Evolutionary conservation across 1,139 yeast species (phyloP).

Genomic region (Keqinozyma sinolaborantium): DNA sequence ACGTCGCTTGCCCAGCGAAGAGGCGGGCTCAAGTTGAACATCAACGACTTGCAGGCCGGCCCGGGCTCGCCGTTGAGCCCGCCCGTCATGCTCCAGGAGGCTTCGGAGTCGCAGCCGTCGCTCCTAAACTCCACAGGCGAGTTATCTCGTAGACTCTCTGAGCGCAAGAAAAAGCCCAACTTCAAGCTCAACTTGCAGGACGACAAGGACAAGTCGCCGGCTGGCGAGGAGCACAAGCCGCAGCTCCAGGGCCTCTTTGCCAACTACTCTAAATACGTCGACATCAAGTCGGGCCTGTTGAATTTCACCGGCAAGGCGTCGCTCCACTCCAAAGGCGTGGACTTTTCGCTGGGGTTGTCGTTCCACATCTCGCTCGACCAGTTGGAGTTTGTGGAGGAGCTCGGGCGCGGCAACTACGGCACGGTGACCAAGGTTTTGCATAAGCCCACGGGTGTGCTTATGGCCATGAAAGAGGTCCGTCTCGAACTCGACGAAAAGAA

Average conservation of each 20-base stretch:
- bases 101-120: slow-evolving; percentile 4
- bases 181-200: slow-evolving; percentile 30
- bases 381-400: slow-evolving; percentile 76
- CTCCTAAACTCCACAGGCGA: slow-evolving; percentile 29
- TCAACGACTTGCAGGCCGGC: slow-evolving; percentile 22
- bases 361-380: slow-evolving; percentile 86
- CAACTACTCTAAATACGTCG: slow-evolving; percentile 81
- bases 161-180: slow-evolving; percentile 36
- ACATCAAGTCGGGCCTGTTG: slow-evolving; percentile 85
- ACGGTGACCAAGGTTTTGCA: slow-evolving; percentile 90
- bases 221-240: slow-evolving; percentile 9
- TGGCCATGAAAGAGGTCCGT: slow-evolving; percentile 98
- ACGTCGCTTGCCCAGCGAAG: slow-evolving; percentile 59
- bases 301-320: slow-evolving; percentile 94
- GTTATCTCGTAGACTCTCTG: slow-evolving; percentile 33
- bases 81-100: slow-evolving; percentile 9
- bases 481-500: slow-evolving; percentile 88
- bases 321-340: slow-evolving; percentile 85
- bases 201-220: slow-evolving; percentile 3
- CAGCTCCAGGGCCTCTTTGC: slow-evolving; percentile 64
- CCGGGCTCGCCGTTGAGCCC: slow-evolving; percentile 11
- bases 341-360: slow-evolving; percentile 83
- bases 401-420: slow-evolving; percentile 95
- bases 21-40: slow-evolving; percentile 53
- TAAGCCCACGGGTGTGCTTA: slow-evolving; percentile 85